Base-by-base conservation (phyloP, 768 basidiomycete genomes). In the Rubroboletus pulcherrimus region DNA sequence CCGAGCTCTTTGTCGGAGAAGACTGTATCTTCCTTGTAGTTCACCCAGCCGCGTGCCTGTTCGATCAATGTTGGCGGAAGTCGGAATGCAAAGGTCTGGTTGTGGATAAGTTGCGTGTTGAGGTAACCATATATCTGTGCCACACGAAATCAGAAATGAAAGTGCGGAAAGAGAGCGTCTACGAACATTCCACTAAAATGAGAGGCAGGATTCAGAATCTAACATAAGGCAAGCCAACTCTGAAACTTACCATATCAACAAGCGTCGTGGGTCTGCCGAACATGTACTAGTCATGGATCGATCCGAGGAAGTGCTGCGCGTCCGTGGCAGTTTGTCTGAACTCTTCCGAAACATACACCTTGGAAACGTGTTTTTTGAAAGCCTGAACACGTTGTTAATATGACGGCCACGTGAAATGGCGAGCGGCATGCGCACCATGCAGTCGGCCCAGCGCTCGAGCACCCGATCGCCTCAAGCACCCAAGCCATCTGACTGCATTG, bases 1-100 rank as follows among this genome's bases (percentile, higher is more conserved):
- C 70, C 76, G 53, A 83, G 81, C 1, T 81, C 73, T 2, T 72
- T 68, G 60, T 82, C 82, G 21, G 85, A 82, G 75, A 93, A 94
- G 58, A 92, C 77, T 5, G 81, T 82, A 57, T 80, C 71, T 71
- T 93, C 89, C 68, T 92, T 90, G 76, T 81, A 89, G 75, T 93
- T 77, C 1, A 83, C 91, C 55, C 84, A 80, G 56, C 74, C 77
- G 26, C 84, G 86, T 19, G 88, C 86, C 64, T 89, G 89, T 63
- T 89, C 83, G 57, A 87, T 73, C 68, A 84, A 75, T 7, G 81
- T 84, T 10, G 87, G 87, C 15, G 88, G 87, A 29, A 93, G 83
- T 59, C 85, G 83, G 72, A 82, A 80, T 2, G 86, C 85, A 58
- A 87, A 93, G 19, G 87, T 86, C 73, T 81, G 83, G 77, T 93